phyloP scores from a whole-genome alignment of 2,329 filamentous ascomycete species.

The Ramularia collo-cygni region DNA sequence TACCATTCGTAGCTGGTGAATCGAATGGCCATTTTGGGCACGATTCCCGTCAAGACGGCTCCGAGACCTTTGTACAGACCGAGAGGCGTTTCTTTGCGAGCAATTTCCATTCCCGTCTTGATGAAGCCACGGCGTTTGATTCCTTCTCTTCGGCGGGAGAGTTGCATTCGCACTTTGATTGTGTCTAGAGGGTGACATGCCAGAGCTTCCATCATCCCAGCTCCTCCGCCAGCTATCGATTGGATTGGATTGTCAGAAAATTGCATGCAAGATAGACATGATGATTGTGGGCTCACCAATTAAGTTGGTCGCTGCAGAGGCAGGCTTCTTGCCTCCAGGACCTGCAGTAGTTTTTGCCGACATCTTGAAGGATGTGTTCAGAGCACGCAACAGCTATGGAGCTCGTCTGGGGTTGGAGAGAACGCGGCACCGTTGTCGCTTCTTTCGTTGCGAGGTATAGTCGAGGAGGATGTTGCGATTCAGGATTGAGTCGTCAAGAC shows the following conservation, averaged over 20 bases:
- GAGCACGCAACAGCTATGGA: background rate
- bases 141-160: constrained; percentile 82
- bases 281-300: constrained; percentile 57
- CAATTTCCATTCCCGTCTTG: constrained; percentile 76
- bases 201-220: constrained; percentile 98
- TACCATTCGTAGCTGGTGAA: constrained; percentile 97
- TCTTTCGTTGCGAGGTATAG: too few relatives aligned
- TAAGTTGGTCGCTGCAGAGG: constrained; percentile 81
- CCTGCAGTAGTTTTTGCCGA: constrained; percentile 53
- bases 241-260: constrained; percentile 16
- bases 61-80: constrained; percentile 98
- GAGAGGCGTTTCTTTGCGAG: constrained; percentile 81
- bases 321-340: constrained; percentile 63
- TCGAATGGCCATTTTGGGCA: constrained; percentile 98
- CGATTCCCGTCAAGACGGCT: constrained; percentile 89
- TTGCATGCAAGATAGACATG: background rate
- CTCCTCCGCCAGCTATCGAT: constrained; percentile 78
- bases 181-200: constrained; percentile 93
- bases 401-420: background rate
- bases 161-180: constrained; percentile 99
- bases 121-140: constrained; percentile 81
- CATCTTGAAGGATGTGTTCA: constrained; percentile 37
- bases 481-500: too few relatives aligned
- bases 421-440: too few relatives aligned
- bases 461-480: too few relatives aligned